These are phyloP conservation scores for Volvox carteri DNA, from an alignment of 163 green algal genomes.

Conservation along the genomic window DNA sequence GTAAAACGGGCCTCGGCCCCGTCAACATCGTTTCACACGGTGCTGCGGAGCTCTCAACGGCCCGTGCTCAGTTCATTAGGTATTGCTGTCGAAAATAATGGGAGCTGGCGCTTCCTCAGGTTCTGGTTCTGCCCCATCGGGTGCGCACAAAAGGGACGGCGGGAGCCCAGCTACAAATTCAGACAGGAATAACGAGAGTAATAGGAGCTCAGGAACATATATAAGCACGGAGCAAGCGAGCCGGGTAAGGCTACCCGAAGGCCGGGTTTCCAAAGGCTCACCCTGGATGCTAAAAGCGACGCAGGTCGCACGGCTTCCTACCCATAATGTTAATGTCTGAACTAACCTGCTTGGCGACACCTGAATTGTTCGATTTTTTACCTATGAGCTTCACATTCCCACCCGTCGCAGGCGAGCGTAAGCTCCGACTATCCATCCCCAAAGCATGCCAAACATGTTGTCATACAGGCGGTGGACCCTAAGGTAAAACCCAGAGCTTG, in stretches of 20 bases:
- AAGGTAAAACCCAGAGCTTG: too few relatives aligned
- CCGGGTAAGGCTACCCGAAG: constrained; percentile 8
- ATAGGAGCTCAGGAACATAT: background rate
- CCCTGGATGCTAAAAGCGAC: background rate
- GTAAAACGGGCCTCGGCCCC: background rate
- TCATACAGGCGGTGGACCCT: background rate
- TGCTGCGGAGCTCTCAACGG: too few relatives aligned
- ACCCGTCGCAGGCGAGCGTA: background rate
- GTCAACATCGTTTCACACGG: background rate
- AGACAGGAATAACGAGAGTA: background rate
- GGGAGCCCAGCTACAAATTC: background rate
- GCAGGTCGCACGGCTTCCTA: background rate
- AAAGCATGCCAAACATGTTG: constrained; percentile 17
- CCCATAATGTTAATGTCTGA: too few relatives aligned
- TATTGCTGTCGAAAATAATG: background rate
- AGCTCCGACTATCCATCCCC: background rate
- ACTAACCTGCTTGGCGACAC: too few relatives aligned
- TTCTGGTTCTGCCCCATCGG: background rate
- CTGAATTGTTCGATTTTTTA: too few relatives aligned
- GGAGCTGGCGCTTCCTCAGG: constrained; percentile 27
- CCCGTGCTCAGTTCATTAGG: too few relatives aligned
- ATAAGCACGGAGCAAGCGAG: background rate
- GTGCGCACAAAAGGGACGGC: background rate
- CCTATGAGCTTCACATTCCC: too few relatives aligned
- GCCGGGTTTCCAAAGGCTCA: constrained; percentile 26